Evolutionary conservation across 2,329 filamentous ascomycete genomes (phyloP).

Genomic region (Ophiosphaerella herpotricha): DNA sequence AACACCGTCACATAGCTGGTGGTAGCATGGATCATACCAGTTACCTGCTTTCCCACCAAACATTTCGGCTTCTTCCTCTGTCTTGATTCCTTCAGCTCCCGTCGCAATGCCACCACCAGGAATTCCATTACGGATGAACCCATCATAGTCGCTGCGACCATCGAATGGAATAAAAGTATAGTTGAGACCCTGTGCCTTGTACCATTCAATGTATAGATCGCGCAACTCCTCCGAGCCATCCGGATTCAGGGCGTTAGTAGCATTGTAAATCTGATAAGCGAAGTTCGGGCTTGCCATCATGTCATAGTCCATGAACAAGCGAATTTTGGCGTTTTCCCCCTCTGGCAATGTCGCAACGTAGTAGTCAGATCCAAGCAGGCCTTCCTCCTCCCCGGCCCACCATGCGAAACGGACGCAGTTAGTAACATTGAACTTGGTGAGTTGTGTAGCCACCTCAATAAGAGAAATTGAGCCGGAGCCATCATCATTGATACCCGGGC

Average conservation of each 20-base stretch:
- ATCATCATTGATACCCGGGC: slow-evolving; percentile 51
- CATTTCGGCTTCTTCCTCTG: slow-evolving; percentile 39
- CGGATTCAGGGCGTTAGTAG: slow-evolving; percentile 44
- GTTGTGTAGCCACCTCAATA: slow-evolving; percentile 44
- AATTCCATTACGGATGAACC: slow-evolving; percentile 48
- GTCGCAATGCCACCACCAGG: slow-evolving; percentile 49
- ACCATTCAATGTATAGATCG: slow-evolving; percentile 47
- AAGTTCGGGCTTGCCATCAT: slow-evolving; percentile 50
- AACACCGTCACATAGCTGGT: slow-evolving; percentile 46
- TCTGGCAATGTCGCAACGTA: slow-evolving; percentile 42
- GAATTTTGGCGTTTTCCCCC: slow-evolving; percentile 46
- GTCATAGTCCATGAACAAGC: slow-evolving; percentile 52
- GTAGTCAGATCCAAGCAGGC: slow-evolving; percentile 47
- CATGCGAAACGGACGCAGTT: slow-evolving; percentile 50
- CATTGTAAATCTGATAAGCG: slow-evolving; percentile 48
- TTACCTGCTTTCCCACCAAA: slow-evolving; percentile 48
- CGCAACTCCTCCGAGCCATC: slow-evolving; percentile 44
- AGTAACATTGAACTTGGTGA: slow-evolving; percentile 43
- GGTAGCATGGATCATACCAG: slow-evolving; percentile 48
- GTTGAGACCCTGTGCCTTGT: slow-evolving; percentile 41
- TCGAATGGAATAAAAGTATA: slow-evolving; percentile 48
- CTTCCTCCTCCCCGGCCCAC: slow-evolving; percentile 50
- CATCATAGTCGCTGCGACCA: slow-evolving; percentile 49
- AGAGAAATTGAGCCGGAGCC: slow-evolving; percentile 47
- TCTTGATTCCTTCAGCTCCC: slow-evolving; percentile 50